phyloP scores from a whole-genome alignment of 2,329 filamentous ascomycete species.

The Clarireedia paspali region DNA sequence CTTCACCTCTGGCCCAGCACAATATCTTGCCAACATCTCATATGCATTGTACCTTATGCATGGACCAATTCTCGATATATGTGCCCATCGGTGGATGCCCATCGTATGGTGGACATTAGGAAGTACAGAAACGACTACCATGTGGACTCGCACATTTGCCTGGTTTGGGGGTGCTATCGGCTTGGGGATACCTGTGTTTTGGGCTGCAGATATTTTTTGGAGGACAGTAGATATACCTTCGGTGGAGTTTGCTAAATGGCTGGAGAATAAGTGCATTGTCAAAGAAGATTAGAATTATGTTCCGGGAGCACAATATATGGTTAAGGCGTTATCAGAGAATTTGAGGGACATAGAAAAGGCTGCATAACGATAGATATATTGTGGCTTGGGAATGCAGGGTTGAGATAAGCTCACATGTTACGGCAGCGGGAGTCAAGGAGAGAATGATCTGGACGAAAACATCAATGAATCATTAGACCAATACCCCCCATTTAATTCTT shows the following conservation, averaged over 20 bases:
- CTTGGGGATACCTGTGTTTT: conserved; percentile 39
- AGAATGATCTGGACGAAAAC: too few relatives aligned
- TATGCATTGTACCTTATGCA: conserved; percentile 52
- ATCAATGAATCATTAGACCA: too few relatives aligned
- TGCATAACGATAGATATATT: neutral
- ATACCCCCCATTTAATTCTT: too few relatives aligned
- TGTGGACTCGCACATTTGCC: conserved; percentile 24
- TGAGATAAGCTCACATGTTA: neutral
- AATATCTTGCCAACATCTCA: conserved; percentile 49
- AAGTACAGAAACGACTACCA: conserved; percentile 10
- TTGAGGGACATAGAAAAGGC: neutral
- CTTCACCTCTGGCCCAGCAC: conserved; percentile 41
- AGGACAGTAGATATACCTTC: conserved; percentile 44
- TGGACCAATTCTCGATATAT: conserved; percentile 37
- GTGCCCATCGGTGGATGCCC: conserved; percentile 22
- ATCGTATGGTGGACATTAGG: conserved; percentile 15
- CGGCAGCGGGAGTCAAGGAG: neutral
- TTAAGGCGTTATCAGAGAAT: neutral
- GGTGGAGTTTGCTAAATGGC: conserved; percentile 41
- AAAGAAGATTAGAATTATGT: conserved; percentile 11
- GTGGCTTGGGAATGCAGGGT: neutral
- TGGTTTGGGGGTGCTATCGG: conserved; percentile 32
- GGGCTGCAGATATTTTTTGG: conserved; percentile 53
- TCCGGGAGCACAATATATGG: neutral
- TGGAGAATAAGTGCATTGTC: conserved; percentile 30